Conservation (phyloP, 176 grass and related monocot genomes). For the Rhynchospora breviuscula region DNA sequence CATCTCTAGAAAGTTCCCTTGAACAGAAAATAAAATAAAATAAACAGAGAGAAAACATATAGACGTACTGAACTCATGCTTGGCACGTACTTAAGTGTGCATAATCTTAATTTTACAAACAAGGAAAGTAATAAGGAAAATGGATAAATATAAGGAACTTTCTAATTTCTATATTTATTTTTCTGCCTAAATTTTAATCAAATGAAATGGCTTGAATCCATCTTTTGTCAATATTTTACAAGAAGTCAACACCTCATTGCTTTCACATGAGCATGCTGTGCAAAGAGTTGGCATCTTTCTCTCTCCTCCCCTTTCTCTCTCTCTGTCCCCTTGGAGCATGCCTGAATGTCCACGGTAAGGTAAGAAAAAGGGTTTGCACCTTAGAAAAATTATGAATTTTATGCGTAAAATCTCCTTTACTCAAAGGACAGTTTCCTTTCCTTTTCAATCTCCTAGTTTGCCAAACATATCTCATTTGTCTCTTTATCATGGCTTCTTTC, state of each 20-base stretch:
- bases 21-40: background rate
- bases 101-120: constrained; percentile 12
- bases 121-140: constrained; percentile 16
- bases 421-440: background rate
- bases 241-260: constrained; percentile 23
- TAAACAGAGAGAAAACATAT: background rate
- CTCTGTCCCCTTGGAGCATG: constrained; percentile 35
- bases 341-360: constrained; percentile 85
- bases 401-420: background rate
- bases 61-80: background rate
- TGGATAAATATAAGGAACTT: background rate
- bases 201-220: background rate
- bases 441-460: background rate
- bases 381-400: constrained; percentile 13
- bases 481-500: constrained; percentile 9
- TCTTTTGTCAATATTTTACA: constrained; percentile 19
- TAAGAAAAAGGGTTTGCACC: constrained; percentile 33
- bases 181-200: constrained; percentile 5
- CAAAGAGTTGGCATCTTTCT: constrained; percentile 26
- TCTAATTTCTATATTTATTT: background rate
- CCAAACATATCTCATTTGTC: constrained; percentile 7
- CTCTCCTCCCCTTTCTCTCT: background rate
- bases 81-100: background rate
- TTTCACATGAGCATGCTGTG: constrained; percentile 28
- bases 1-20: background rate